Evolutionary conservation across 805 yeast species (phyloP).

Genomic region (Teunomyces atbi): DNA sequence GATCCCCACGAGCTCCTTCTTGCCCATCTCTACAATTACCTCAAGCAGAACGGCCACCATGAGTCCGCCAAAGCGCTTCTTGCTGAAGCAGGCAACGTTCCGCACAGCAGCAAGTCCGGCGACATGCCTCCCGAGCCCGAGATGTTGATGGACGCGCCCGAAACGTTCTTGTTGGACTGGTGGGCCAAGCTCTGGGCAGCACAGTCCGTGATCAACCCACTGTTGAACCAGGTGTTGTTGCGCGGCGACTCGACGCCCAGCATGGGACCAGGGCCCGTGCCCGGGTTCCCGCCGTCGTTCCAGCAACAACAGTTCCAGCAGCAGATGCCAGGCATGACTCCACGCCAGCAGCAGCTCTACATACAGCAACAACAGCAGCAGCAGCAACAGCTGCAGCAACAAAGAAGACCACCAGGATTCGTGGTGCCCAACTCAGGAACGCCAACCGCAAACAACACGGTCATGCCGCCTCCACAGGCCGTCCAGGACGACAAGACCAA

Average conservation of each 20-base stretch:
- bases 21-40: conserved; percentile 52
- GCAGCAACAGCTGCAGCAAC: background rate
- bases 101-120: conserved; percentile 15
- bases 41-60: conserved; percentile 45
- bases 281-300: background rate
- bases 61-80: conserved; percentile 52
- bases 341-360: conserved; percentile 3
- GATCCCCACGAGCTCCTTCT: conserved; percentile 49
- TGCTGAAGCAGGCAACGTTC: conserved; percentile 41
- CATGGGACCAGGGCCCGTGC: background rate
- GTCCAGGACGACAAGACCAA: conserved; percentile 3
- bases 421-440: background rate
- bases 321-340: background rate
- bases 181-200: conserved; percentile 52
- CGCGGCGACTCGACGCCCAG: background rate
- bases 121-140: conserved; percentile 13
- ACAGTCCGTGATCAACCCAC: conserved; percentile 43
- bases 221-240: conserved; percentile 21
- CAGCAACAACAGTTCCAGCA: conserved; percentile 9
- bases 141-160: conserved; percentile 36
- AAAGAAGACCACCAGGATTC: conserved; percentile 6
- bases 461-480: conserved; percentile 11
- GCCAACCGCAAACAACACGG: background rate
- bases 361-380: conserved; percentile 3
- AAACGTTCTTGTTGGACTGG: conserved; percentile 55